A percentile compares a stretch with the other conserved stretches of the same genome.
Conservation (phyloP, 164 flowering plant genomes). For the Vitis cinerea region DNA sequence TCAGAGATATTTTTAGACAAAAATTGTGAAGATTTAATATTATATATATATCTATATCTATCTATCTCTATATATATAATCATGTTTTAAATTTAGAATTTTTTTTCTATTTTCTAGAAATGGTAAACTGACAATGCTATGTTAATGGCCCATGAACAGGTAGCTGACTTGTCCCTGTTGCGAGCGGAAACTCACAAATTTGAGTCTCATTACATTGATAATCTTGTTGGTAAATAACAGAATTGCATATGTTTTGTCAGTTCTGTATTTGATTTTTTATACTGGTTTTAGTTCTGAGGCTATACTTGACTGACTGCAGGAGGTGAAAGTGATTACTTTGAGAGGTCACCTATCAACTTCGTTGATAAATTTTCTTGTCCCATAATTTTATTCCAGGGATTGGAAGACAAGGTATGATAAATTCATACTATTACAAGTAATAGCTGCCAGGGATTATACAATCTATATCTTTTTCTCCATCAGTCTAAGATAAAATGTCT, state of each 20-base stretch:
- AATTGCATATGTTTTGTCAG: not conserved
- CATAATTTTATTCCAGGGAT: slow-evolving; percentile 86
- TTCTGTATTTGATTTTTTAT: not conserved
- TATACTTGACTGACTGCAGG: slow-evolving; percentile 48
- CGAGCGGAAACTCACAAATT: slow-evolving; percentile 81
- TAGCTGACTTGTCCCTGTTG: slow-evolving; percentile 71
- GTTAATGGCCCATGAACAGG: slow-evolving; percentile 40
- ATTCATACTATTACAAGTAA: too few species aligned
- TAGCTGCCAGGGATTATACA: too few species aligned
- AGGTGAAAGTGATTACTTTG: slow-evolving; percentile 56
- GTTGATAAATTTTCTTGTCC: slow-evolving; percentile 93
- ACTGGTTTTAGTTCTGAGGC: not conserved
- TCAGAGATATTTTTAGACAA: too few species aligned
- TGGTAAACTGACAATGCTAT: too few species aligned
- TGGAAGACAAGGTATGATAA: slow-evolving; percentile 85
- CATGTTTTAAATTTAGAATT: too few species aligned
- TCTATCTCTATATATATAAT: not conserved
- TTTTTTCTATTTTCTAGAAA: too few species aligned
- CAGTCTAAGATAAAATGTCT: too few species aligned
- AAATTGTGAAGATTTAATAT: too few species aligned
- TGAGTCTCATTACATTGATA: slow-evolving; percentile 78
- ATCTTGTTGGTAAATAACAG: slow-evolving; percentile 70
- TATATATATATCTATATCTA: not conserved
- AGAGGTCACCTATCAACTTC: slow-evolving; percentile 87
- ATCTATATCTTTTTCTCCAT: too few species aligned